A percentile compares a stretch with the other conserved stretches of the same genome.
Evolutionary conservation across 441 rosid genomes (phyloP).

Genomic region (Gossypium davidsonii): DNA sequence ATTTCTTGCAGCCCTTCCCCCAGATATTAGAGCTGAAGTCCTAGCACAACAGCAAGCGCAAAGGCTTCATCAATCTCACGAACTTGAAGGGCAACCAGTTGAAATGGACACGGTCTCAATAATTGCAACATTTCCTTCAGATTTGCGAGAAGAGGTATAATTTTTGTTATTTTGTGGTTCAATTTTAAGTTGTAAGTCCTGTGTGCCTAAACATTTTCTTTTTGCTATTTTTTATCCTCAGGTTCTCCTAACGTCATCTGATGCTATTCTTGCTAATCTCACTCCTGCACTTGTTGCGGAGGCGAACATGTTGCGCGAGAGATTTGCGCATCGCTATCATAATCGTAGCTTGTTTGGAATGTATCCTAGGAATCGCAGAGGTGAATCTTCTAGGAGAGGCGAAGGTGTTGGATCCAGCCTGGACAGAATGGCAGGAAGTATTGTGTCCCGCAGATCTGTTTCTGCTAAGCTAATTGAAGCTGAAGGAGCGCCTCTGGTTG

Average conservation of each 20-base stretch:
- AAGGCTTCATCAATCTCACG: slow-evolving; percentile 87
- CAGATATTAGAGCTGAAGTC: slow-evolving; percentile 94
- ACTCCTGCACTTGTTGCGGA: slow-evolving; percentile 99
- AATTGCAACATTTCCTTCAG: slow-evolving; percentile 96
- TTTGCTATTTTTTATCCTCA: slow-evolving; percentile 24
- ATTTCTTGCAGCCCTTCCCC: slow-evolving; percentile 99
- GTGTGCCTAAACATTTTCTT: background rate
- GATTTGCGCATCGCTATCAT: slow-evolving; percentile 88
- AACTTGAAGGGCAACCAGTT: slow-evolving; percentile 99
- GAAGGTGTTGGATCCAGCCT: slow-evolving; percentile 69
- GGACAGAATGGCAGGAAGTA: slow-evolving; percentile 52
- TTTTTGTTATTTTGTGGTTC: slow-evolving; percentile 9
- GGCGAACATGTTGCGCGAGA: slow-evolving; percentile 97
- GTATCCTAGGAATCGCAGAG: slow-evolving; percentile 94
- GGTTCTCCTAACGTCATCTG: slow-evolving; percentile 95
- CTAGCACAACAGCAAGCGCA: slow-evolving; percentile 96
- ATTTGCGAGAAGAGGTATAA: slow-evolving; percentile 89
- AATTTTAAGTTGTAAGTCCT: background rate
- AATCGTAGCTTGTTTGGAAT: slow-evolving; percentile 83
- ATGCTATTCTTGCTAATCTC: slow-evolving; percentile 95
- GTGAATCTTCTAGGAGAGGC: slow-evolving; percentile 86
- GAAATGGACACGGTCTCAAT: slow-evolving; percentile 99
- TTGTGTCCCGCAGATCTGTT: slow-evolving; percentile 59
- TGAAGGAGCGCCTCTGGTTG: slow-evolving; percentile 87
- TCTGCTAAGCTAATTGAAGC: slow-evolving; percentile 76